phyloP scores from a whole-genome alignment of 805 yeast species.

The Kuraishia cidri region DNA sequence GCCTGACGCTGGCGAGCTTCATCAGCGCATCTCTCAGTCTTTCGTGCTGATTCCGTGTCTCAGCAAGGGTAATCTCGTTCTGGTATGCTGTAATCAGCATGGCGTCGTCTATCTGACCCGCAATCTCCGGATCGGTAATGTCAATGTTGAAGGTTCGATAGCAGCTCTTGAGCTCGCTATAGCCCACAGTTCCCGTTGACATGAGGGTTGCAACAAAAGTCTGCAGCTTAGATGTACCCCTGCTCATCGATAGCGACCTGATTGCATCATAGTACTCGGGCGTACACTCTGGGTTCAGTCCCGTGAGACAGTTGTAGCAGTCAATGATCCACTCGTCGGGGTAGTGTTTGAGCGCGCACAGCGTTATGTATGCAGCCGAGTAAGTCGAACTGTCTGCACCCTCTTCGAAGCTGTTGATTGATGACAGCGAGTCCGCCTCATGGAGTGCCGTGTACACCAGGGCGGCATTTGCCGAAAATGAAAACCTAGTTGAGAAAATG shows the following conservation, averaged over 20 bases:
- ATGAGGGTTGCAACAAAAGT: constrained; percentile 33
- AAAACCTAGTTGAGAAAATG: constrained; percentile 1
- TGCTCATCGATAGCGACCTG: constrained; percentile 35
- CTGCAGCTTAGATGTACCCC: constrained; percentile 36
- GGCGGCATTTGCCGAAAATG: constrained; percentile 2
- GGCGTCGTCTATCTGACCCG: constrained; percentile 12
- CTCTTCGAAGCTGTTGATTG: constrained; percentile 2
- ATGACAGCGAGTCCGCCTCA: constrained; percentile 20
- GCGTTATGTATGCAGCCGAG: constrained; percentile 21
- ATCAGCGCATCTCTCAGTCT: constrained; percentile 29
- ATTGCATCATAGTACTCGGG: constrained; percentile 55
- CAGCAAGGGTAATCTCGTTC: constrained; percentile 9
- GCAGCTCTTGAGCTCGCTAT: constrained; percentile 26
- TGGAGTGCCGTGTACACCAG: constrained; percentile 23
- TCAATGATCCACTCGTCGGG: constrained; percentile 36
- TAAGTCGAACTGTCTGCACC: constrained; percentile 4
- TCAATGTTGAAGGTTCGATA: constrained; percentile 18
- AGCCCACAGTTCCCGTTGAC: constrained; percentile 44
- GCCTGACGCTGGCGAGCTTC: constrained; percentile 26
- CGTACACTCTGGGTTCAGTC: constrained; percentile 30
- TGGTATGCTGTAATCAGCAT: constrained; percentile 17
- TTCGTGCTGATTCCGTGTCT: constrained; percentile 12
- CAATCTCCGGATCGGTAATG: constrained; percentile 11
- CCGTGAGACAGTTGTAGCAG: constrained; percentile 31
- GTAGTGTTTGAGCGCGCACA: constrained; percentile 42